Evolutionary conservation across 352 stramenopile genomes (phyloP).

Genomic region (Pythium rishiriense): DNA sequence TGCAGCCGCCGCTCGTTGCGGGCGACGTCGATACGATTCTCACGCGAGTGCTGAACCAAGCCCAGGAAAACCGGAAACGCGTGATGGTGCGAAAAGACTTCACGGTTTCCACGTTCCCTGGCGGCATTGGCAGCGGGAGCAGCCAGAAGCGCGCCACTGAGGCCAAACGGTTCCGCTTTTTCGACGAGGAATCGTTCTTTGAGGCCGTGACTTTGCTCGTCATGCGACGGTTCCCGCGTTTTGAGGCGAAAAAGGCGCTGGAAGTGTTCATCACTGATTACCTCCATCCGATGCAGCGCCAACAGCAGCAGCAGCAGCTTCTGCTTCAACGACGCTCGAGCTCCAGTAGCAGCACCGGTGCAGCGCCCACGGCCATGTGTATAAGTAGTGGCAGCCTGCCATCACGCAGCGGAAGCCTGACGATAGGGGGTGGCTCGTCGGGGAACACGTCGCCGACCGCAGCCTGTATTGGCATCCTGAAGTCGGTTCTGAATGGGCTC

Average conservation of each 20-base stretch:
- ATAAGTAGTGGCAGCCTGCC: background rate
- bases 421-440: background rate
- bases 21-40: slow-evolving; percentile 74
- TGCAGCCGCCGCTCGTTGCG: slow-evolving; percentile 48
- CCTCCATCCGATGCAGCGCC: slow-evolving; percentile 43
- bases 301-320: slow-evolving; percentile 19
- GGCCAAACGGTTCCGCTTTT: slow-evolving; percentile 56
- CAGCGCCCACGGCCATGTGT: background rate
- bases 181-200: slow-evolving; percentile 68
- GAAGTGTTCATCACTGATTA: slow-evolving; percentile 58
- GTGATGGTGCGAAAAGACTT: slow-evolving; percentile 58
- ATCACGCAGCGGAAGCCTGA: slow-evolving; percentile 17
- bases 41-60: slow-evolving; percentile 55
- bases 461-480: slow-evolving; percentile 34
- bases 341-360: background rate
- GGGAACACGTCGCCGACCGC: slow-evolving; percentile 30
- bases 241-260: slow-evolving; percentile 49
- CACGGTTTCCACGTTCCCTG: slow-evolving; percentile 19
- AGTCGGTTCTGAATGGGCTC: slow-evolving; percentile 49
- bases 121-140: slow-evolving; percentile 11
- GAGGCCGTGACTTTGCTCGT: slow-evolving; percentile 67
- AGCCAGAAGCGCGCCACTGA: slow-evolving; percentile 27
- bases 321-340: slow-evolving; percentile 15
- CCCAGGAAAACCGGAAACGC: slow-evolving; percentile 53
- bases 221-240: slow-evolving; percentile 60